Conservation (phyloP, 1,139 yeast genomes). For the Spathaspora sp. region DNA sequence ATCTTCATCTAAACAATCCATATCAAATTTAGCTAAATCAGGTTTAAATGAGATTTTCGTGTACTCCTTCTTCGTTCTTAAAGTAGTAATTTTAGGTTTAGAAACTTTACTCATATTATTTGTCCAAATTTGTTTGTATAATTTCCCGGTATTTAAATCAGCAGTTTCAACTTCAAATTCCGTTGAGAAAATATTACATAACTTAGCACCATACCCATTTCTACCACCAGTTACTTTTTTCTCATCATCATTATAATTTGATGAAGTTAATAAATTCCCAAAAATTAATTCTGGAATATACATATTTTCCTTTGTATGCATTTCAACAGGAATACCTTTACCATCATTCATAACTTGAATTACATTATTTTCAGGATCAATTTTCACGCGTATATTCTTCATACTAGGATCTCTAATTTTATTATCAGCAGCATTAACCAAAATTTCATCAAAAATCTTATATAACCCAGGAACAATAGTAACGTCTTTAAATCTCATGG, state of each 20-base stretch:
- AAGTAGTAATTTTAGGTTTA: slow-evolving; percentile 68
- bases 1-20: slow-evolving; percentile 81
- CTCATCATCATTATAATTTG: slow-evolving; percentile 93
- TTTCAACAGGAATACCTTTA: slow-evolving; percentile 91
- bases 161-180: slow-evolving; percentile 90
- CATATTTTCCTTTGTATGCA: slow-evolving; percentile 87
- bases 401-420: slow-evolving; percentile 91
- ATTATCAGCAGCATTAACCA: slow-evolving; percentile 98
- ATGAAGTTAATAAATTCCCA: slow-evolving; percentile 91
- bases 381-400: slow-evolving; percentile 79
- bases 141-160: slow-evolving; percentile 60
- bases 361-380: slow-evolving; percentile 70
- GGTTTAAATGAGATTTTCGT: slow-evolving; percentile 91
- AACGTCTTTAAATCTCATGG: slow-evolving; percentile 72
- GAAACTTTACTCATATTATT: slow-evolving; percentile 79
- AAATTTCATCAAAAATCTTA: slow-evolving; percentile 94
- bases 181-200: slow-evolving; percentile 85
- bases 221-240: slow-evolving; percentile 98
- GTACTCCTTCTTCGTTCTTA: slow-evolving; percentile 67
- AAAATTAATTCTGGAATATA: slow-evolving; percentile 96
- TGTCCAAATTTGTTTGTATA: slow-evolving; percentile 82
- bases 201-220: slow-evolving; percentile 97
- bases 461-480: slow-evolving; percentile 92
- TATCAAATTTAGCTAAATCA: slow-evolving; percentile 78
- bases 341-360: slow-evolving; percentile 92